These are phyloP conservation scores for Penicillium egyptiacum DNA, from an alignment of 495 filamentous ascomycete genomes.

Conservation along the genomic window DNA sequence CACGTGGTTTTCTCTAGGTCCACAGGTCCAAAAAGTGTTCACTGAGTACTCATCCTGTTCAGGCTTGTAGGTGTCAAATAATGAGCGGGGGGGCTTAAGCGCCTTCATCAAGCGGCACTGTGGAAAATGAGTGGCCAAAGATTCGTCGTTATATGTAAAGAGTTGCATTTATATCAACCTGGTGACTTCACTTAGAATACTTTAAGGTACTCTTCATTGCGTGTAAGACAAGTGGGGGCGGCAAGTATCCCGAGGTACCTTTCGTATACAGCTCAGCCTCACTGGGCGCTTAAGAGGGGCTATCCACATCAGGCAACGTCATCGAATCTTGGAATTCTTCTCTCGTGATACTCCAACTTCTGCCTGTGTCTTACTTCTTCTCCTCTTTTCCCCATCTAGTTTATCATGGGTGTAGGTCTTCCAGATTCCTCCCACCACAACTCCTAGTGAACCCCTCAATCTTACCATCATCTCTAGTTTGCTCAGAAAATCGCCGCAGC, in stretches of 20 bases:
- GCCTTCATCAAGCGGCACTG: background rate
- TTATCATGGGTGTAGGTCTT: conserved; percentile 40
- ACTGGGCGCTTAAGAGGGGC: conserved; percentile 5
- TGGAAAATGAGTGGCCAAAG: background rate
- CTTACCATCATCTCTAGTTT: conserved; percentile 33
- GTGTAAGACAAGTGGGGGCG: background rate
- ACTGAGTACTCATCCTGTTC: background rate
- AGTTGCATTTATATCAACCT: background rate
- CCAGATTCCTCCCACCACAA: background rate
- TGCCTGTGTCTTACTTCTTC: conserved; percentile 9
- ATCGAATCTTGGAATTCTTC: conserved; percentile 4
- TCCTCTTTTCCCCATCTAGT: background rate
- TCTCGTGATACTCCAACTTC: conserved; percentile 8
- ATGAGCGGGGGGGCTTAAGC: background rate
- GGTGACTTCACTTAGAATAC: conserved; percentile 1
- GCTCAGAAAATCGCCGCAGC: conserved; percentile 47
- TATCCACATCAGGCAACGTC: conserved; percentile 10
- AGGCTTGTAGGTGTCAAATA: background rate
- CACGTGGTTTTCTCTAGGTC: background rate
- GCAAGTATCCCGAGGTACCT: conserved; percentile 2
- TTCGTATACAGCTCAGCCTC: conserved; percentile 12
- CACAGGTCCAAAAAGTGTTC: background rate
- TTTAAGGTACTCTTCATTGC: background rate
- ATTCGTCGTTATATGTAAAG: background rate
- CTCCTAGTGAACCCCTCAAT: background rate